These are phyloP conservation scores for Hortaea sp. DNA, from an alignment of 2,329 filamentous ascomycete genomes.

Conservation along the genomic window DNA sequence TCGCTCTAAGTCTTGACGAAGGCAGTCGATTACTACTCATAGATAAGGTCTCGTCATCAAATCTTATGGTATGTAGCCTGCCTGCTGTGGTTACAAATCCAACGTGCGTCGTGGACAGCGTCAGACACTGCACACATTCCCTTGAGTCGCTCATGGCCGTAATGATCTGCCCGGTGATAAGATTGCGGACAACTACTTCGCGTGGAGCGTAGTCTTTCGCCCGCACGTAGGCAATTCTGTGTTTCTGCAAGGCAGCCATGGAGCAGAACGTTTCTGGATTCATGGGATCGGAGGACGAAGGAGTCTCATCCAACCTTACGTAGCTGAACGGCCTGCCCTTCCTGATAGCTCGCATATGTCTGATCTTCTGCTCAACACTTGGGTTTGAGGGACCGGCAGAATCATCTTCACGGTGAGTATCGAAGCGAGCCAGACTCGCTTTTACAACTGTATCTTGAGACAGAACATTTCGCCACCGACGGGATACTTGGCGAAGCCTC, in stretches of 20 bases:
- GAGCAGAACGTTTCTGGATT: too few relatives aligned
- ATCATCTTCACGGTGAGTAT: neutral
- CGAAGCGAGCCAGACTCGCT: neutral
- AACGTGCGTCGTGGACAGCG: neutral
- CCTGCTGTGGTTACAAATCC: neutral
- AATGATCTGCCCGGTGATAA: neutral
- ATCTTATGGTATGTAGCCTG: neutral
- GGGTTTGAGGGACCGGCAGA: neutral
- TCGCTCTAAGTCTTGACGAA: neutral
- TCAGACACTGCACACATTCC: neutral
- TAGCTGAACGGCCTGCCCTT: conserved; percentile 7
- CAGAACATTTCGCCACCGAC: conserved; percentile 19
- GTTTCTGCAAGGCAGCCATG: neutral
- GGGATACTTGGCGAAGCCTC: conserved; percentile 24
- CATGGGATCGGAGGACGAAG: too few relatives aligned
- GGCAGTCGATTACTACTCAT: neutral
- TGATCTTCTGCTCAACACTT: conserved; percentile 1
- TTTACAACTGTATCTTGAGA: neutral
- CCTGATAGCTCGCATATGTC: conserved; percentile 10
- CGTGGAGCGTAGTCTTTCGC: neutral
- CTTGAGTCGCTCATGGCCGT: neutral
- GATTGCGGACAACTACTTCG: neutral
- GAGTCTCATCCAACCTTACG: too few relatives aligned
- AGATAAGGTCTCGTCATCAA: neutral
- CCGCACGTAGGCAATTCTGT: neutral